phyloP scores from a whole-genome alignment of 495 filamentous ascomycete genomes.

The Alectoria sarmentosa region DNA sequence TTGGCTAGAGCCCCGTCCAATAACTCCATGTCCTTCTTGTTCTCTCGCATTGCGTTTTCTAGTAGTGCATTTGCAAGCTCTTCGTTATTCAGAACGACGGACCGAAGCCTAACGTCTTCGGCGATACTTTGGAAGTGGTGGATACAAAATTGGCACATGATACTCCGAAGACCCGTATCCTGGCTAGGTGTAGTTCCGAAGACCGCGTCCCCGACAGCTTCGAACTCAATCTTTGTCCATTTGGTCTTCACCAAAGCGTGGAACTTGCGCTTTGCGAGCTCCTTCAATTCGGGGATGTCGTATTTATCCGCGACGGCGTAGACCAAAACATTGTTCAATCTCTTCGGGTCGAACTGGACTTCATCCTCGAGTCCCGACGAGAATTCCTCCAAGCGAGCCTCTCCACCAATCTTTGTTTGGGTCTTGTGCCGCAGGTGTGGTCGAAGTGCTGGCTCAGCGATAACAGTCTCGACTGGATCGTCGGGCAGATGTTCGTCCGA shows the following conservation, averaged over 20 bases:
- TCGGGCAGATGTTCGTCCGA: not conserved
- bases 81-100: not conserved
- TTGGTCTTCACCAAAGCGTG: not conserved
- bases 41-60: not conserved
- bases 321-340: constrained; percentile 12
- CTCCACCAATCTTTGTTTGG: not conserved
- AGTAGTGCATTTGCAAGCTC: not conserved
- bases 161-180: constrained; percentile 1
- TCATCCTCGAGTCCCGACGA: not conserved
- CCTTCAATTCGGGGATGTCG: constrained; percentile 2
- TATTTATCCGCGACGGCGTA: constrained; percentile 6
- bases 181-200: not conserved
- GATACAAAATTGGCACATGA: not conserved
- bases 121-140: not conserved
- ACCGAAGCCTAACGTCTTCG: not conserved
- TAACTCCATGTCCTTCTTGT: not conserved
- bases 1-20: not conserved
- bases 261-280: constrained; percentile 9
- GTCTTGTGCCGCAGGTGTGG: not conserved
- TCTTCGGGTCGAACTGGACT: not conserved
- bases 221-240: not conserved
- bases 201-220: not conserved
- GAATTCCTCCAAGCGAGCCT: not conserved
- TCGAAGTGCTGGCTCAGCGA: not conserved
- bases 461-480: not conserved